Conservation (phyloP, 2,329 filamentous ascomycete genomes). For the Neonectria hederae region DNA sequence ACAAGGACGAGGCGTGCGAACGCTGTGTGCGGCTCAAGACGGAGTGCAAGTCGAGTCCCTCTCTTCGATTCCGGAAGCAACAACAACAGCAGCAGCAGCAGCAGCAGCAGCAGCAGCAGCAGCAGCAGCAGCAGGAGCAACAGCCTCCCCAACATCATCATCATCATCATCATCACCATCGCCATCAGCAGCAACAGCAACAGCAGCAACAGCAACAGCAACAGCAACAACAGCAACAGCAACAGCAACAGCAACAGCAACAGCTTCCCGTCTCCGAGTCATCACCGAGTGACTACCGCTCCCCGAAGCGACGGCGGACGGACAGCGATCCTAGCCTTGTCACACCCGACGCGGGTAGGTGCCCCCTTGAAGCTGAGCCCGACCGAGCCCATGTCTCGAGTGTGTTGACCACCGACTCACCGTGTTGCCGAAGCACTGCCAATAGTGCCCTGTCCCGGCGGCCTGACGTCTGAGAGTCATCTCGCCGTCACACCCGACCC, state of each 20-base stretch:
- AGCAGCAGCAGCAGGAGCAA: constrained; percentile 19
- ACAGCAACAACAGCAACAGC: constrained; percentile 28
- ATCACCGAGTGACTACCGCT: constrained; percentile 40
- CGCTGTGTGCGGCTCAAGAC: constrained; percentile 53
- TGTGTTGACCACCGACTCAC: constrained; percentile 39
- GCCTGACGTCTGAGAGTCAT: constrained; percentile 39
- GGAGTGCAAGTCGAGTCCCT: constrained; percentile 57
- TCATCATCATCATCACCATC: no score
- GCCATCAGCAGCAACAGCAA: constrained; percentile 40
- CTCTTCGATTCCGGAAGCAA: constrained; percentile 50
- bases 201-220: constrained; percentile 43
- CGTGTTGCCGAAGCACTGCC: constrained; percentile 39
- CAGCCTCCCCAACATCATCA: constrained; percentile 18
- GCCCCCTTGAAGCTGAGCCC: constrained; percentile 20
- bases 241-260: constrained; percentile 28
- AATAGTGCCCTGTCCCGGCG: constrained; percentile 41
- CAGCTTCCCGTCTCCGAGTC: constrained; percentile 26
- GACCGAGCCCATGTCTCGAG: constrained; percentile 28
- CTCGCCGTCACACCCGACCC: constrained; percentile 43
- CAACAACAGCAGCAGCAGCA: constrained; percentile 44
- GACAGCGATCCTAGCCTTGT: constrained; percentile 46
- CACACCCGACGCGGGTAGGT: constrained; percentile 50
- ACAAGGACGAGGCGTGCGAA: constrained; percentile 52
- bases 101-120: constrained; percentile 34
- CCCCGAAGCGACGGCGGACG: constrained; percentile 51